phyloP scores from a whole-genome alignment of 257 asterid species.

The Nicotiana undulata region DNA sequence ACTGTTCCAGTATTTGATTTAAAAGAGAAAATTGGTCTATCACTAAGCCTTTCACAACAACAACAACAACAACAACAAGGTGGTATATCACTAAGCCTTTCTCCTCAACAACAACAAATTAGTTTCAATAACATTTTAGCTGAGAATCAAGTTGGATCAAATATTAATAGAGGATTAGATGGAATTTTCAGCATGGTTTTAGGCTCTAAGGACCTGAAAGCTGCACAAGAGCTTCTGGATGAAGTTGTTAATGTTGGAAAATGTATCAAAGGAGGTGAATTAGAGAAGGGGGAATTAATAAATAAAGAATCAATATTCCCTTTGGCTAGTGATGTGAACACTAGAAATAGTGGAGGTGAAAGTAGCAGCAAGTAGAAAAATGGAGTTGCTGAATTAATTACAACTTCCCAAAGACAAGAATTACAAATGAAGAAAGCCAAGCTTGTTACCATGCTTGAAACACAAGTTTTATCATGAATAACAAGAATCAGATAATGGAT shows the following conservation, averaged over 20 bases:
- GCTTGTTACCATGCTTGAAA: constrained; percentile 69
- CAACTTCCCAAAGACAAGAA: constrained; percentile 66
- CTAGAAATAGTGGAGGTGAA: constrained; percentile 12
- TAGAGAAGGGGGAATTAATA: constrained; percentile 20
- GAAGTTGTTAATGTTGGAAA: constrained; percentile 54
- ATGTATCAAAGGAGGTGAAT: neutral
- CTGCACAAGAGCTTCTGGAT: constrained; percentile 62
- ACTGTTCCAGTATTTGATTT: constrained; percentile 26
- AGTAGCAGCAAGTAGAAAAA: constrained; percentile 1
- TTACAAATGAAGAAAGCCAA: constrained; percentile 74
- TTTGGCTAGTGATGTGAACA: neutral
- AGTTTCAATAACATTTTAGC: constrained; percentile 8
- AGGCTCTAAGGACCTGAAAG: constrained; percentile 57
- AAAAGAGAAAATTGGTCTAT: neutral
- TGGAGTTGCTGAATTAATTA: constrained; percentile 26
- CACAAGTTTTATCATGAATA: too few relatives aligned
- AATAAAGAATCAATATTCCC: constrained; percentile 14
- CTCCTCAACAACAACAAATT: constrained; percentile 27
- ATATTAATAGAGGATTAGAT: constrained; percentile 17
- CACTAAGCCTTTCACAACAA: too few relatives aligned
- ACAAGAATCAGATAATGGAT: constrained; percentile 62
- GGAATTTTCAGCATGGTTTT: constrained; percentile 24
- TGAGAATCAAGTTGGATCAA: constrained; percentile 15
- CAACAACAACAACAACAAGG: constrained; percentile 17
- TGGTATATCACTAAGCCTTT: constrained; percentile 61